Evolutionary conservation across 208 protist species (phyloP), one percentile per base, ranked within the genome.

Genomic region (Crithidia thermophila): DNA sequence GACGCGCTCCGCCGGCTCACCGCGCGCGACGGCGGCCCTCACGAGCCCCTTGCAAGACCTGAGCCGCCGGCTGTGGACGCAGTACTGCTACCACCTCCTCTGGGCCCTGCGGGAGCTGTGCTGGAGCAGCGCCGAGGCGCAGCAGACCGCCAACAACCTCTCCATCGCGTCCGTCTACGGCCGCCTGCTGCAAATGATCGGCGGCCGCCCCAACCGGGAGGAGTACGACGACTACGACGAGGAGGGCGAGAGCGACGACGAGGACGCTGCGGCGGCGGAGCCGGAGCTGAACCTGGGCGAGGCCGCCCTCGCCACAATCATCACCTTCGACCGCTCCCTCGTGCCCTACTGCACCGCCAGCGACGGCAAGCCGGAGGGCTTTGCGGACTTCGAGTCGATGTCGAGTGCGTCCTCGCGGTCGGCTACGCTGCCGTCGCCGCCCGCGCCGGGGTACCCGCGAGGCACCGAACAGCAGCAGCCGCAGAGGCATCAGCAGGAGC

Each of bases 91-190:
- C 36, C 50, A 81, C 23, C 62, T 94, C 30, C 57, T 94, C 37
- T 78, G 59, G 36, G 76, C 82, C 5, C 58, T 94, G 36, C 81
- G 84, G 1, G 62, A 64, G 45, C 50, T 94, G 52, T 87, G 81
- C 64, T 77, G 84, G 69, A 63, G 57, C 63, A 79, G 81, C 64
- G 36, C 28, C 25, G 75, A 81, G 18, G 88, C 88, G 4, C 72
- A 91, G 73, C 52, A 64, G 40, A 82, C 71, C 25, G 88, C 84
- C 14, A 51, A 73, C 46, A 86, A 65, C 31, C 77, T 94, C 4
- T 77, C 82, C 14, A 64, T 88, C n/a, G 78, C 83, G 14, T 78
- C 74, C n/a, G 77, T 86, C 23, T 70, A 89, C 18, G 82, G 76
- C 4, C 77, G 73, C 30, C 77, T 93, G 50, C 53, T 93, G 42